phyloP scores from a whole-genome alignment of 441 rosid genomes.

The Oxalis stricta region DNA sequence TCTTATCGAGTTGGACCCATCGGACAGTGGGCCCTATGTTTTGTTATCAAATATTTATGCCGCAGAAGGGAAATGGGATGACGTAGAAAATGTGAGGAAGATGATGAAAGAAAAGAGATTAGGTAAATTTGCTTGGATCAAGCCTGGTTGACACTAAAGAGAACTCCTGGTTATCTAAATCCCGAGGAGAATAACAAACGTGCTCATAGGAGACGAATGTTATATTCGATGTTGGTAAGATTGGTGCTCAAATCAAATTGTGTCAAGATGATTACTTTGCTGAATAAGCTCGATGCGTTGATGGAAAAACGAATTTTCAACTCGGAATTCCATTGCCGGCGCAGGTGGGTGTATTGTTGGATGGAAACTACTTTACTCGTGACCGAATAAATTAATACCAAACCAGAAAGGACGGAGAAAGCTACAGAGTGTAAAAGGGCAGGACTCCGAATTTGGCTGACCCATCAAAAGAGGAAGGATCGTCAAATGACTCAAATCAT shows the following conservation, averaged over 20 bases:
- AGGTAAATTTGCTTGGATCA: slow-evolving; percentile 10
- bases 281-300: too few relatives aligned
- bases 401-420: too few relatives aligned
- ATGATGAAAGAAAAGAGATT: slow-evolving; percentile 19
- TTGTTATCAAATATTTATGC: slow-evolving; percentile 26
- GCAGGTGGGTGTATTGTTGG: too few relatives aligned
- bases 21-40: slow-evolving; percentile 20
- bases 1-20: slow-evolving; percentile 19
- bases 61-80: slow-evolving; percentile 24
- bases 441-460: too few relatives aligned
- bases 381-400: too few relatives aligned
- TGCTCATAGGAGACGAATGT: slow-evolving; percentile 12
- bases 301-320: too few relatives aligned
- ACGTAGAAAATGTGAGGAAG: slow-evolving; percentile 24
- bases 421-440: too few relatives aligned
- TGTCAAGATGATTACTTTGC: slow-evolving; percentile 4
- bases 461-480: too few relatives aligned
- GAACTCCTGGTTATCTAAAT: slow-evolving; percentile 1
- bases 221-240: slow-evolving; percentile 32
- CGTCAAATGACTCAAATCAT: too few relatives aligned
- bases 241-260: slow-evolving; percentile 21
- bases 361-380: neutral
- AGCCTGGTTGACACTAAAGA: slow-evolving; percentile 9
- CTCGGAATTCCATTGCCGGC: too few relatives aligned
- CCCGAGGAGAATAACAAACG: slow-evolving; percentile 6